Base-by-base conservation (phyloP, 805 yeast genomes). In the Candida ortonii region DNA sequence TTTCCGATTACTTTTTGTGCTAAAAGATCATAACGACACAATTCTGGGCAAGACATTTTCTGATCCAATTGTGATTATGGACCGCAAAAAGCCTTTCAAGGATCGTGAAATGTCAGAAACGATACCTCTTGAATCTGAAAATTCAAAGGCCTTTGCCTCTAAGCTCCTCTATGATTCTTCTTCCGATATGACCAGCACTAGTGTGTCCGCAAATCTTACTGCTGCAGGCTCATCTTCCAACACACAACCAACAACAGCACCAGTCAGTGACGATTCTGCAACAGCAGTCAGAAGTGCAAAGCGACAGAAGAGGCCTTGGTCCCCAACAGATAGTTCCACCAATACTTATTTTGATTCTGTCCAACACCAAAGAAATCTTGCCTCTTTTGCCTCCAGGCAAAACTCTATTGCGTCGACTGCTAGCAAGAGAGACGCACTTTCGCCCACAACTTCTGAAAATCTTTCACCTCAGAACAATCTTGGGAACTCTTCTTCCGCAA, bases 1-100 rank as follows among this genome's bases (percentile, higher is more conserved):
- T 1, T 90, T 89, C 65, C 78, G 76, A 52, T 64, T 84, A 24
- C 61, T 85, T 28, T 76, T 85, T 43, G 75, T 83, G 3, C 53
- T 90, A 31, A 80, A 76, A 42, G 78, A 89, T 57, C 54, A 66
- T 36, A 53, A 66, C 7, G 83, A 80, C 15, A 66, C 70, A 16
- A 69, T 87, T 4, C 70, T 90, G 12, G 96, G 89, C 6, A 80
- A 80, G 49, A 76, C 77, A 14, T 57, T 81, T 6, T 76, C 95
- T 1, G 64, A 79, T 7, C 78, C 87, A 5, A 84, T 90, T 19
- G 81, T 86, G 81, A 88, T 90, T 32, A 90, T 95, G 78, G 97
- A 93, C 60, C 80, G 95, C 59, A 94, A 90, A 70, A 89, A 86
- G 60, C 70, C 76, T 14, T 53, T 61, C 11, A 52, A 67, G 20